A percentile compares a stretch with the other conserved stretches of the same genome.
Evolutionary conservation across 108 stramenopile species (phyloP).

Genomic region (Cyclostephanos invisitatus): DNA sequence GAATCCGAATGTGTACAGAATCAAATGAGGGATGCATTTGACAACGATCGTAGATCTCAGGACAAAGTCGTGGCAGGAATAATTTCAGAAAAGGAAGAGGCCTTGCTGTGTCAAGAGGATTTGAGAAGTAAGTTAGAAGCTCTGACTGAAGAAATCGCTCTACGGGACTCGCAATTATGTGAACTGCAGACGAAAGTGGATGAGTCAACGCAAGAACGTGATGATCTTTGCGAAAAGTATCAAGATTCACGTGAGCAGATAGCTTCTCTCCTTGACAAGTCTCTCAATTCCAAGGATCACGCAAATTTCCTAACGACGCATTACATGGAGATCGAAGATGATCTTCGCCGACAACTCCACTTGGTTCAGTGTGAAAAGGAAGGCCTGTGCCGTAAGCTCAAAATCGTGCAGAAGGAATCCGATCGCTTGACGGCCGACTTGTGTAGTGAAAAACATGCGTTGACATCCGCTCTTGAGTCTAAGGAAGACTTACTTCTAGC

Average conservation of each 20-base stretch:
- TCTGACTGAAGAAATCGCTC: constrained; percentile 10
- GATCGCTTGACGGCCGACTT: constrained; percentile 30
- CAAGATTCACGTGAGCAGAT: constrained; percentile 18
- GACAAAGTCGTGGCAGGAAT: constrained; percentile 15
- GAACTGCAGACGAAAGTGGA: constrained; percentile 5
- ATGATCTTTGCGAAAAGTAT: constrained; percentile 1
- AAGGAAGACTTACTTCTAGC: constrained; percentile 5
- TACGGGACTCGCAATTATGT: constrained; percentile 10
- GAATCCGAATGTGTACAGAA: constrained; percentile 6
- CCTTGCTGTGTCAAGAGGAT: not conserved
- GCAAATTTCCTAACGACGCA: constrained; percentile 19
- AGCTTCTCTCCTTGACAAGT: constrained; percentile 5
- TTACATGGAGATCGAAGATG: constrained; percentile 51
- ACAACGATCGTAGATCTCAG: constrained; percentile 14
- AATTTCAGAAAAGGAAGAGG: constrained; percentile 18
- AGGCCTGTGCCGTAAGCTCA: constrained; percentile 17
- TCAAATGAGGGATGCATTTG: constrained; percentile 12
- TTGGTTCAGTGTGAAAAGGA: constrained; percentile 37
- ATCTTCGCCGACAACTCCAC: constrained; percentile 37
- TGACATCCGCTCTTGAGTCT: constrained; percentile 19
- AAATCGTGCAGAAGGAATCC: constrained; percentile 18
- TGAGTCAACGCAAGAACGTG: constrained; percentile 12
- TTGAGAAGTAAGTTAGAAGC: constrained; percentile 3
- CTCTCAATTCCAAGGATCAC: constrained; percentile 7
- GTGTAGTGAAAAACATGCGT: constrained; percentile 28